A percentile compares a stretch with the other conserved stretches of the same genome.
These are phyloP conservation scores for Trichoderma cornu-damae DNA, from an alignment of 2,329 filamentous ascomycete genomes.

Conservation along the genomic window DNA sequence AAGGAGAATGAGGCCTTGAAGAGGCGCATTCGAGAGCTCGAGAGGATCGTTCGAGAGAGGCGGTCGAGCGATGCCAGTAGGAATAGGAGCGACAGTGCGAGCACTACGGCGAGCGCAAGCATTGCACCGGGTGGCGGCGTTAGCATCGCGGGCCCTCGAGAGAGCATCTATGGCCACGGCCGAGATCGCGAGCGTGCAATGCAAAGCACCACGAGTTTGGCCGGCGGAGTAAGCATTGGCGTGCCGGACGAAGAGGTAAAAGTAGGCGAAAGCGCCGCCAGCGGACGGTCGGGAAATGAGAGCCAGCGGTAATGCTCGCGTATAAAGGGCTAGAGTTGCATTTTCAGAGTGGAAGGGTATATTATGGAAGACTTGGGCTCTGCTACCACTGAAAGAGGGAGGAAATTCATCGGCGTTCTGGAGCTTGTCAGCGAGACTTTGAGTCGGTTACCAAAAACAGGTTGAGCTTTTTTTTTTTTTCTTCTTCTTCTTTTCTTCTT, in stretches of 20 bases:
- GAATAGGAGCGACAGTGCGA: slow-evolving; percentile 48
- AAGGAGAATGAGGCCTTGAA: slow-evolving; percentile 60
- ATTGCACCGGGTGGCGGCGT: slow-evolving; percentile 35
- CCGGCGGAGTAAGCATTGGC: slow-evolving; percentile 46
- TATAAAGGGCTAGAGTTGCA: not conserved
- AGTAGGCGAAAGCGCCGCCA: slow-evolving; percentile 59
- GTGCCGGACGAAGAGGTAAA: slow-evolving; percentile 56
- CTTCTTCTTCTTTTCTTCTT: not conserved
- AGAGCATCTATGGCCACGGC: slow-evolving; percentile 30
- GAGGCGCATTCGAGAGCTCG: slow-evolving; percentile 57
- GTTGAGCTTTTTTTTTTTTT: not conserved
- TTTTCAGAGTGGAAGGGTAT: not conserved
- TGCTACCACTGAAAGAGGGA: not conserved
- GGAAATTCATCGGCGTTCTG: not conserved
- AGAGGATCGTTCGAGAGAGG: slow-evolving; percentile 48
- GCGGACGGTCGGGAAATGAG: slow-evolving; percentile 30
- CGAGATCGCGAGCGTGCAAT: slow-evolving; percentile 41
- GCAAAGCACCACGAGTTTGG: slow-evolving; percentile 43
- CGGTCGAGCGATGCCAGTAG: slow-evolving; percentile 44
- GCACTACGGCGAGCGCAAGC: slow-evolving; percentile 48
- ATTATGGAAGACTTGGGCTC: not conserved
- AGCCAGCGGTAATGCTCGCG: not conserved
- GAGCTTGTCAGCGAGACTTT: not conserved
- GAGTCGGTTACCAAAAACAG: not conserved
- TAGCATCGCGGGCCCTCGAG: slow-evolving; percentile 44